phyloP scores from a whole-genome alignment of 2,329 filamentous ascomycete species.

The Fusarium sp. region DNA sequence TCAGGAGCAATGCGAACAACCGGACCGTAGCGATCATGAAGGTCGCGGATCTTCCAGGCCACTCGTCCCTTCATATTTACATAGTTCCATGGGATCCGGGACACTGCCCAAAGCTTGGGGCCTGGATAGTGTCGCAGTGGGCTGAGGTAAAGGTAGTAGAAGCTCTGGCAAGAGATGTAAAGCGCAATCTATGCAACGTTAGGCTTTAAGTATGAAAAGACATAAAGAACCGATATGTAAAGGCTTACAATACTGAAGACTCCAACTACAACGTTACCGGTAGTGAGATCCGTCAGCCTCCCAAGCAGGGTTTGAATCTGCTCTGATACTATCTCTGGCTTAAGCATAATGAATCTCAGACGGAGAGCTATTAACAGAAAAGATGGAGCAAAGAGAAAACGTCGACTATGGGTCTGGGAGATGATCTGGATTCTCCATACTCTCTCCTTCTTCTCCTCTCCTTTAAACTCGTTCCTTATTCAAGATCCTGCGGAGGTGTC shows the following conservation, averaged over 20 bases:
- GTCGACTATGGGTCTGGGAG: neutral
- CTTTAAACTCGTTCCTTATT: neutral
- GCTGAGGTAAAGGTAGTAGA: neutral
- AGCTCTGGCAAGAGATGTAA: neutral
- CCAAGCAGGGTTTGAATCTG: neutral
- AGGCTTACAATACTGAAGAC: neutral
- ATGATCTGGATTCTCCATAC: neutral
- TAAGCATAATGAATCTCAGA: neutral
- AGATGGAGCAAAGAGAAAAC: neutral
- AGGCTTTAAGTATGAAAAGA: neutral
- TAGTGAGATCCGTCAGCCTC: neutral
- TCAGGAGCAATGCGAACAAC: neutral
- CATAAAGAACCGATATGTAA: neutral
- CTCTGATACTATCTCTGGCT: neutral
- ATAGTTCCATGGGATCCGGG: neutral
- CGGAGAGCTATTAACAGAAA: neutral
- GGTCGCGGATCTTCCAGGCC: constrained; percentile 1
- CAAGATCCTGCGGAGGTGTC: neutral
- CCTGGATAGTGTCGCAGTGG: neutral
- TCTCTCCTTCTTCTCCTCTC: neutral
- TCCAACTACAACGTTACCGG: neutral
- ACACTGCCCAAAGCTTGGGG: neutral
- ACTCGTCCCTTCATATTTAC: neutral
- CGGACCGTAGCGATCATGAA: neutral
- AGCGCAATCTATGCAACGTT: neutral